phyloP scores from a whole-genome alignment of 257 asterid genomes.

The Thymus mandschuricus region DNA sequence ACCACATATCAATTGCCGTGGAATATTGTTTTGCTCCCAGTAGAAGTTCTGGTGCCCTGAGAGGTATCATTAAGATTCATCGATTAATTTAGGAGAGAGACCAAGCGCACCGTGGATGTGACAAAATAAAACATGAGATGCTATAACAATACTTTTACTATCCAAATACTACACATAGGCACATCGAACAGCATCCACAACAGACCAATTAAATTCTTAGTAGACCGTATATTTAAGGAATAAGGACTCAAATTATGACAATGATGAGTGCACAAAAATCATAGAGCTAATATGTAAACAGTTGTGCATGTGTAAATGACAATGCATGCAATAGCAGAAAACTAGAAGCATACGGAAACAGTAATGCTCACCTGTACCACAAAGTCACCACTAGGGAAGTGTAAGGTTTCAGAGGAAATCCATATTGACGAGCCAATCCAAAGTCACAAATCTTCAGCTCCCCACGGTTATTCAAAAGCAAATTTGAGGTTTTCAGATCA shows the following conservation, averaged over 20 bases:
- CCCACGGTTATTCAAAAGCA: conserved; percentile 74
- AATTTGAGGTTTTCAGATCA: conserved; percentile 85
- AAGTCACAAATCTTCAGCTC: conserved; percentile 91
- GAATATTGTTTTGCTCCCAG: conserved; percentile 84
- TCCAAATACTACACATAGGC: background rate
- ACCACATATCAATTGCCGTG: conserved; percentile 96
- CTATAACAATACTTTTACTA: no score
- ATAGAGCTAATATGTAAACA: background rate
- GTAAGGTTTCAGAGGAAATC: conserved; percentile 83
- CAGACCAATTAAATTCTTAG: background rate
- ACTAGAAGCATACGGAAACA: background rate
- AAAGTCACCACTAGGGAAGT: conserved; percentile 88
- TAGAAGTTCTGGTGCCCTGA: conserved; percentile 92
- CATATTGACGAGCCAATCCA: conserved; percentile 92
- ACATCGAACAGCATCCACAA: background rate
- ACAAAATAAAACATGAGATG: conserved; percentile 8
- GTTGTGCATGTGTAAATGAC: background rate
- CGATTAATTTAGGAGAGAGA: background rate
- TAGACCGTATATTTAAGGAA: background rate
- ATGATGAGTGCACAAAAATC: background rate
- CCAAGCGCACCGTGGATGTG: background rate
- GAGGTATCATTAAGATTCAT: conserved; percentile 11
- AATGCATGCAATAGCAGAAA: background rate
- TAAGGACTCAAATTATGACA: background rate
- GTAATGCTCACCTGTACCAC: conserved; percentile 80